phyloP scores from a whole-genome alignment of 1,139 yeast genomes.

The Taphrina pruni region DNA sequence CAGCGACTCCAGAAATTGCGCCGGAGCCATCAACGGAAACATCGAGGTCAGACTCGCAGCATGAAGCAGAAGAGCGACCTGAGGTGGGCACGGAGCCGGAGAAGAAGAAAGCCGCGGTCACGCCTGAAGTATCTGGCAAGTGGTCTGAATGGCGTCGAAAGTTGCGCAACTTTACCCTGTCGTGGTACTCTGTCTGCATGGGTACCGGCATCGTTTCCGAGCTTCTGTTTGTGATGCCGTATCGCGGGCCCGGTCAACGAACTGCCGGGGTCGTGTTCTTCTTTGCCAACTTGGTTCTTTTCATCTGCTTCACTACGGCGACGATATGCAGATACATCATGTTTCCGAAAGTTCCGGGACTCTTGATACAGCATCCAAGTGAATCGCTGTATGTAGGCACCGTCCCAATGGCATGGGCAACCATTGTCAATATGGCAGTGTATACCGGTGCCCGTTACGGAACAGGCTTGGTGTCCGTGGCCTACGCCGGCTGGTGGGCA shows the following conservation, averaged over 20 bases:
- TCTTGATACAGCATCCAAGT: conserved; percentile 30
- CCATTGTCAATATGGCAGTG: conserved; percentile 39
- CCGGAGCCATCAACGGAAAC: neutral
- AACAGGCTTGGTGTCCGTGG: conserved; percentile 16
- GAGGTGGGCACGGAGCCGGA: conserved; percentile 14
- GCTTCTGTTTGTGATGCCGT: conserved; percentile 39
- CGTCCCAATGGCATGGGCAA: conserved; percentile 39
- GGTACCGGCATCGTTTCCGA: conserved; percentile 42
- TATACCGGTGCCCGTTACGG: conserved; percentile 30
- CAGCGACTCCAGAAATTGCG: no score
- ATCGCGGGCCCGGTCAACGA: conserved; percentile 39
- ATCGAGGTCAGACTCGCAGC: conserved; percentile 12
- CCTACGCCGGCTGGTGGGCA: conserved; percentile 31
- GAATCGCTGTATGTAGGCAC: conserved; percentile 39
- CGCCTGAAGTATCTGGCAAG: conserved; percentile 9
- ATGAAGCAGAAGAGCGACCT: neutral
- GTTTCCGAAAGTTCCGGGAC: conserved; percentile 28
- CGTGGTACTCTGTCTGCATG: conserved; percentile 42
- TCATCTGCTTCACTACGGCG: conserved; percentile 20
- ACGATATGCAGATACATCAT: conserved; percentile 28
- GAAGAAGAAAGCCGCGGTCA: conserved; percentile 3
- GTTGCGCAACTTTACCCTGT: conserved; percentile 40
- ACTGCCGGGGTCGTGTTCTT: conserved; percentile 39
- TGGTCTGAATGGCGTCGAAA: conserved; percentile 38
- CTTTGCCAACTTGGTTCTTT: conserved; percentile 31